A percentile compares a stretch with the other conserved stretches of the same genome.
These are phyloP conservation scores for Phytophthora ramorum DNA, from an alignment of 352 stramenopile genomes.

Conservation along the genomic window DNA sequence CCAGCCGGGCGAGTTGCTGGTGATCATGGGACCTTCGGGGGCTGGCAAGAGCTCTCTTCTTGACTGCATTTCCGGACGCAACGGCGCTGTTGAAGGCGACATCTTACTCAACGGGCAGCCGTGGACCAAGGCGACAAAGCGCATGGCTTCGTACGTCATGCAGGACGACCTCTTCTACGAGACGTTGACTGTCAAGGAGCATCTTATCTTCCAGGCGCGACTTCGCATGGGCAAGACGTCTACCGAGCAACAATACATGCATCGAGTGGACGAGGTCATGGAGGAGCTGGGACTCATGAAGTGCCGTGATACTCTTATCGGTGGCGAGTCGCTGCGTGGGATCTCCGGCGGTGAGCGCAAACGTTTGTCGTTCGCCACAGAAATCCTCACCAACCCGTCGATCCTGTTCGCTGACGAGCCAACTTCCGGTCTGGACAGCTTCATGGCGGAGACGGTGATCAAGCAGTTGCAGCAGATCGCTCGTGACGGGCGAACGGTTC, in stretches of 20 bases:
- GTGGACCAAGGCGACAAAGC: conserved; percentile 43
- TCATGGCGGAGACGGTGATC: conserved; percentile 58
- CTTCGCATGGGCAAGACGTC: conserved; percentile 70
- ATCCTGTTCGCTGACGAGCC: conserved; percentile 90
- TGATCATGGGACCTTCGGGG: conserved; percentile 74
- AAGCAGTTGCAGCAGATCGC: conserved; percentile 70
- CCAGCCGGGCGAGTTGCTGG: conserved; percentile 57
- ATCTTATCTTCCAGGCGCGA: conserved; percentile 84
- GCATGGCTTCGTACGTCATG: conserved; percentile 74
- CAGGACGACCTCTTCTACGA: conserved; percentile 91
- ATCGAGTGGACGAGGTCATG: conserved; percentile 59
- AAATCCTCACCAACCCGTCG: conserved; percentile 85
- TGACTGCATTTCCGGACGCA: conserved; percentile 93
- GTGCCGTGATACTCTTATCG: conserved; percentile 67
- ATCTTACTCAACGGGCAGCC: conserved; percentile 73
- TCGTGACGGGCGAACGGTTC: conserved; percentile 79
- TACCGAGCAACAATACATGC: conserved; percentile 34
- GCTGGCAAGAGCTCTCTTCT: conserved; percentile 94
- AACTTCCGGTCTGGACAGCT: conserved; percentile 65
- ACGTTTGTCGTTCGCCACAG: conserved; percentile 80
- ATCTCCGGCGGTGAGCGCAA: conserved; percentile 87
- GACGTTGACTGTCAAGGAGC: conserved; percentile 91
- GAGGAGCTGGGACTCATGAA: conserved; percentile 66
- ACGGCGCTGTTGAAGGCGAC: conserved; percentile 66
- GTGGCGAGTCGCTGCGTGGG: conserved; percentile 44